Evolutionary conservation across 1,284 basidiomycete species (phyloP), one percentile per base, ranked within the genome.

Genomic region (Erythrobasidium hasegawianum): DNA sequence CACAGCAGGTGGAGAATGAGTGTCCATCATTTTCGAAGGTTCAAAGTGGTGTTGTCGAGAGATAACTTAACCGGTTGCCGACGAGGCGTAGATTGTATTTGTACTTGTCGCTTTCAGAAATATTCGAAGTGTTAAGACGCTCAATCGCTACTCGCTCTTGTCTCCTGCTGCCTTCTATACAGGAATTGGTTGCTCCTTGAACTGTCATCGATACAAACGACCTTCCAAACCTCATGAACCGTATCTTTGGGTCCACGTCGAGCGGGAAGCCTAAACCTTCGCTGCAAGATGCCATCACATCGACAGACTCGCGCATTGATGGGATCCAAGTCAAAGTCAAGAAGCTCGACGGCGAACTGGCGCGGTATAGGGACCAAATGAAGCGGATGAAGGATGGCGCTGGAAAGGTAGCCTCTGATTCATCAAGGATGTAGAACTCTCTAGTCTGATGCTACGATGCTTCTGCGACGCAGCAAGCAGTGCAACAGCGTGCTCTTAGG

Each of bases 351-450:
- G 91, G 87, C 4, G 96, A 99, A 76, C 84, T 98, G 38, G 83
- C 82, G 45, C 83, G 90, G 60, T 98, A 97, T 81, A 93, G 95
- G 78, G 90, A 94, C 68, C 95, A 97, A 79, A 93, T 98, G 90
- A 85, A 86, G 75, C 95, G 93, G 79, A 82, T 98, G 78, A 83
- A 90, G 27, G 88, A 87, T 71, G 95, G 96, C 0, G 93, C 96
- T 16, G 96, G 95, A 58, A 99, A 97, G 85, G 47, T 40, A 27
- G 26, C 57, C 14, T 14, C 18, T 33, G 20, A 45, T 27, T 26
- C 20, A 13, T 54, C 39, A 22, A 27, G 14, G 5, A 14, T 8
- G 18, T 33, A 33, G 9, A 14, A 11, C 13, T 49, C 56, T 39
- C 33, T n/a, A n/a, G 10, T 13, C 53, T 24, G 22, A 20, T 27